Conservation (phyloP, 2,329 filamentous ascomycete genomes). For the Epicoccum sorghinum region DNA sequence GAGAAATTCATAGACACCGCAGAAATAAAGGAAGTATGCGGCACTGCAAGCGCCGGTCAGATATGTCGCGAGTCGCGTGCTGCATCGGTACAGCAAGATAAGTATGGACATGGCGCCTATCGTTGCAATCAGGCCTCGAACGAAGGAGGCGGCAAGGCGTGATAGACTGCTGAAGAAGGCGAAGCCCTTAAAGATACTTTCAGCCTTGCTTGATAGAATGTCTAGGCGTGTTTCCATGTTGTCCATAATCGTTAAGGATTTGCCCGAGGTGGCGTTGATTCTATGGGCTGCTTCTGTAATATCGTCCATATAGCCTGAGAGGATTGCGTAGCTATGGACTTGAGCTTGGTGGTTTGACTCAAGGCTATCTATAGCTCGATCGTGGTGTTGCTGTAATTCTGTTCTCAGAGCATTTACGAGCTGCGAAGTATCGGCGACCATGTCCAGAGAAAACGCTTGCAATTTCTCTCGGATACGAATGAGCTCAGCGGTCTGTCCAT, state of each 20-base stretch:
- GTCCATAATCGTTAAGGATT: conserved; percentile 22
- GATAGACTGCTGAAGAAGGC: conserved; percentile 30
- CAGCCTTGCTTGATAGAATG: conserved; percentile 25
- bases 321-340: conserved; percentile 20
- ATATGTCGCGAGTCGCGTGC: conserved; percentile 22
- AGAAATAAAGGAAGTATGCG: conserved; percentile 23
- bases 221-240: conserved; percentile 27
- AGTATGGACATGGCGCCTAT: conserved; percentile 21
- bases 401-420: conserved; percentile 20
- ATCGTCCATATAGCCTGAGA: conserved; percentile 21
- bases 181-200: conserved; percentile 29
- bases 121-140: conserved; percentile 13
- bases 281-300: conserved; percentile 18
- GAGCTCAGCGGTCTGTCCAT: conserved; percentile 25
- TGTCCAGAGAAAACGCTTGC: conserved; percentile 28
- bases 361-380: conserved; percentile 18
- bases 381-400: conserved; percentile 26
- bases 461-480: conserved; percentile 21
- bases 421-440: conserved; percentile 26
- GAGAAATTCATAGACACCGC: conserved; percentile 23
- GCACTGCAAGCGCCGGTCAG: conserved; percentile 25
- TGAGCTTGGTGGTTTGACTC: conserved; percentile 28
- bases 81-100: conserved; percentile 22
- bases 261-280: conserved; percentile 19
- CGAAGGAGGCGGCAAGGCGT: conserved; percentile 12